phyloP scores from a whole-genome alignment of 2,329 filamentous ascomycete species.

The Stagonosporopsis tanaceti region DNA sequence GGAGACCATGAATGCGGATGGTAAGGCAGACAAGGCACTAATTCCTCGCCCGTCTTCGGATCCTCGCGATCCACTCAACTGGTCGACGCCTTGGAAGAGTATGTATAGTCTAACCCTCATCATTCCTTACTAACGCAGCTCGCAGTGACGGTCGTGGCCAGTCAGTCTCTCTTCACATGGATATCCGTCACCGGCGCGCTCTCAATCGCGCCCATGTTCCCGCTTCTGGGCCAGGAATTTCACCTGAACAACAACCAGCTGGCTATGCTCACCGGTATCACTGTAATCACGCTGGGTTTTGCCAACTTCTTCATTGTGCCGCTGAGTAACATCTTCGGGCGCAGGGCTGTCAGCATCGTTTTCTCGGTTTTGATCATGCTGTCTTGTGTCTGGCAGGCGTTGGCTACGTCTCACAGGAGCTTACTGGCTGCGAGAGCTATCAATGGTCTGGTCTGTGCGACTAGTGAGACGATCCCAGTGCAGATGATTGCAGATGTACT shows the following conservation, averaged over 20 bases:
- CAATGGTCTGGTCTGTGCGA: slow-evolving; percentile 54
- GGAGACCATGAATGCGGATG: slow-evolving; percentile 37
- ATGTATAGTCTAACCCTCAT: slow-evolving; percentile 3
- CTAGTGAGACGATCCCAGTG: slow-evolving; percentile 54
- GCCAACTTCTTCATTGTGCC: slow-evolving; percentile 57
- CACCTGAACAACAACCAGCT: slow-evolving; percentile 53
- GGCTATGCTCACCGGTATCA: slow-evolving; percentile 53
- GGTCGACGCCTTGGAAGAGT: slow-evolving; percentile 48
- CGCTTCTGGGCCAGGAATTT: slow-evolving; percentile 52
- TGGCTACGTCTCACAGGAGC: slow-evolving; percentile 53
- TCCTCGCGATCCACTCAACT: slow-evolving; percentile 49
- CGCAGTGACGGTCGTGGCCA: slow-evolving; percentile 47
- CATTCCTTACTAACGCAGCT: background rate
- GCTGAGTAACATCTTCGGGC: slow-evolving; percentile 55
- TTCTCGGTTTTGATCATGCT: slow-evolving; percentile 52
- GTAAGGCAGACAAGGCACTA: slow-evolving; percentile 32
- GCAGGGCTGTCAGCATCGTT: slow-evolving; percentile 51
- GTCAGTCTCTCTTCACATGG: slow-evolving; percentile 54
- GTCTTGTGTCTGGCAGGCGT: slow-evolving; percentile 55
- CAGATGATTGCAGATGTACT: slow-evolving; percentile 57
- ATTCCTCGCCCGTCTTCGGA: slow-evolving; percentile 44
- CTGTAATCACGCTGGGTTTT: slow-evolving; percentile 55
- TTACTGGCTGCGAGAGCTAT: slow-evolving; percentile 54
- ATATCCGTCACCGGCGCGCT: slow-evolving; percentile 54
- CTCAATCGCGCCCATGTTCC: slow-evolving; percentile 56